Evolutionary conservation across 1,139 yeast genomes (phyloP), one percentile per base, ranked within the genome.

Genomic region (Lodderomyces margitis): DNA sequence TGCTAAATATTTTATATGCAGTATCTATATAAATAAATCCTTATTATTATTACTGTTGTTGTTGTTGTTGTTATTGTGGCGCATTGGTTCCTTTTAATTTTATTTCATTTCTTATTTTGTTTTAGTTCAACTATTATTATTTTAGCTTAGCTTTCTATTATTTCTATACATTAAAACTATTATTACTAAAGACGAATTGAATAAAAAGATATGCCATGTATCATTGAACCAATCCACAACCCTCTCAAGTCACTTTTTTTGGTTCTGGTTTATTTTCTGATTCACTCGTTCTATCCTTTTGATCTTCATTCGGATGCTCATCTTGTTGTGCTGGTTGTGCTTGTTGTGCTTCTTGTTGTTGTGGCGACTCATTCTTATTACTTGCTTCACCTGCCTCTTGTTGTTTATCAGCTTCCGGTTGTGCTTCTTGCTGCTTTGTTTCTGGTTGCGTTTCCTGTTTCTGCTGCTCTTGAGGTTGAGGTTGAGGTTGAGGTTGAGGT

Each of bases 251-350:
- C 14, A n/a, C 20, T 10, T 24, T 16, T 21, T 34, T 28, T 28
- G n/a, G 37, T 21, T 34, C 27, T 12, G 32, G 32, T 9, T 28
- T 28, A 11, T 28, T 21, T 32, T 32, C 24, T 35, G 37, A 24
- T 35, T 23, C 35, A 8, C 20, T 27, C 15, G 21, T 27, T 28
- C 20, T 21, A 37, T 37, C 40, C 21, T 31, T 21, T 21, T 28
- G 32, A 31, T 37, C 40, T 11, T 37, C 40, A 23, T 30, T 21
- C 10, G 40, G 36, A 31, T 37, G 40, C 15, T 37, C 40, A 37
- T 37, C 40, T 24, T 37, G 40, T 31, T 37, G 40, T 3, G 21
- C 16, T 12, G 33, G 34, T 8, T 16, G 25, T 4, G 12, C 12
- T 25, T 36, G 21, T 10, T 32, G 35, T 23, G 25, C 19, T n/a